Evolutionary conservation across 83 land plant genomes (phyloP).

Genomic region (Picea engelmannii): DNA sequence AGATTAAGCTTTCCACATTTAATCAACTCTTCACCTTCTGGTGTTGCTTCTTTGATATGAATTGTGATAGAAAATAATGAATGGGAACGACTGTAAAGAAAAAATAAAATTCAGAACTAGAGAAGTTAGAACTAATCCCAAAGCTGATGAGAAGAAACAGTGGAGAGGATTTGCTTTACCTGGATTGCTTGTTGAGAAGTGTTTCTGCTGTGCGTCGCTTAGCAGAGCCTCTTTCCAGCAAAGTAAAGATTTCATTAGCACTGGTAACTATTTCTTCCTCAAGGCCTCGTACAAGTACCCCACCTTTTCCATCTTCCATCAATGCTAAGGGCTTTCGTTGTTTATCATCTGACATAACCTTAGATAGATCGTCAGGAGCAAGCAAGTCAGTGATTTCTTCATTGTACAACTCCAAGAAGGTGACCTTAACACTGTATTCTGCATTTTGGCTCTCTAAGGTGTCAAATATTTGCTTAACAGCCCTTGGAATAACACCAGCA

Average conservation of each 20-base stretch:
- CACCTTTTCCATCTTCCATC: conserved; percentile 99
- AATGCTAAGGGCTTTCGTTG: conserved; percentile 84
- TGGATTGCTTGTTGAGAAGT: conserved; percentile 93
- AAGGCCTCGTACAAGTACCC: conserved; percentile 92
- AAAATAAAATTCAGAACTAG: conserved; percentile 11
- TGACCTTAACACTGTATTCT: conserved; percentile 98
- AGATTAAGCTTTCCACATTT: conserved; percentile 98
- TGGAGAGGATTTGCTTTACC: conserved; percentile 38
- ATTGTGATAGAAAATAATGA: conserved; percentile 95
- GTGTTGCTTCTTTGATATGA: conserved; percentile 97
- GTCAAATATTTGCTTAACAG: conserved; percentile 96
- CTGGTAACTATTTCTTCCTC: conserved; percentile 98
- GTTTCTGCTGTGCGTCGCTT: conserved; percentile 98
- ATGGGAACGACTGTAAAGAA: conserved; percentile 88
- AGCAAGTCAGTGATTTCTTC: conserved; percentile 98
- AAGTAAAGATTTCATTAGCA: conserved; percentile 86
- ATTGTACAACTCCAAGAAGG: conserved; percentile 93
- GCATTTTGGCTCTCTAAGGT: conserved; percentile 92
- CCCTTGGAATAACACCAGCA: conserved; percentile 99
- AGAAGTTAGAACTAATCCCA: neutral
- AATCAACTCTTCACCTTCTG: conserved; percentile 98
- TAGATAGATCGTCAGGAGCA: conserved; percentile 91
- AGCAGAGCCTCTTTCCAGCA: conserved; percentile 94
- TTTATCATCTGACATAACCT: conserved; percentile 67
- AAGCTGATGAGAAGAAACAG: neutral